Percentiles rank a stretch among this genome's conserved stretches.
These are phyloP conservation scores for Malus sieversii DNA, from an alignment of 306 rosid species.

Conservation along the genomic window DNA sequence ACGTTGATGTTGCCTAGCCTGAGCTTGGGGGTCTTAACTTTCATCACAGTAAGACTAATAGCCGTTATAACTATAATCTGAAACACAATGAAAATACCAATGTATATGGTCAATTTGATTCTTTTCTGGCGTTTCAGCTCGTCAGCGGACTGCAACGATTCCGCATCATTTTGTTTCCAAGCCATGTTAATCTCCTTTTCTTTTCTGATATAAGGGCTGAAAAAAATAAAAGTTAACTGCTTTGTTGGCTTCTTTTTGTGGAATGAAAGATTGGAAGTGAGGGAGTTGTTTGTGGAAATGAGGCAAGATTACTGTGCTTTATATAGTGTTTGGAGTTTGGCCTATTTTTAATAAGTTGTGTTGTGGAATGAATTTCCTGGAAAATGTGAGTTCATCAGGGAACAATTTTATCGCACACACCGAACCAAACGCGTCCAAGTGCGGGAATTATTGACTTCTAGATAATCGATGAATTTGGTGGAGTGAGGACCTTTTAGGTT, in stretches of 20 bases:
- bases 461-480: not conserved
- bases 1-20: not conserved
- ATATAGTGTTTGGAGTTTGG: not conserved
- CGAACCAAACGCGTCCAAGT: constrained; percentile 13
- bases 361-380: not conserved
- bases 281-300: not conserved
- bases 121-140: not conserved
- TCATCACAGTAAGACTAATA: constrained; percentile 4
- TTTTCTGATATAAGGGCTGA: not conserved
- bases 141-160: not conserved
- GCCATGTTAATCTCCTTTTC: not conserved
- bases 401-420: not conserved
- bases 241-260: not conserved
- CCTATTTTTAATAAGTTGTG: not conserved
- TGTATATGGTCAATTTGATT: not conserved
- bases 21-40: constrained; percentile 21
- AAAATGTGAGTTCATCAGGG: not conserved
- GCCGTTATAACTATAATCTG: constrained; percentile 6
- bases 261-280: not conserved
- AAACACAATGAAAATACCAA: constrained; percentile 10
- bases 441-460: constrained; percentile 7
- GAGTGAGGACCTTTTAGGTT: not conserved
- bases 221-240: not conserved
- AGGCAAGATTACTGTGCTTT: not conserved
- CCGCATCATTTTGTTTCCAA: not conserved